phyloP scores from a whole-genome alignment of 2,329 filamentous ascomycete species.

The Epichloe aotearoae region DNA sequence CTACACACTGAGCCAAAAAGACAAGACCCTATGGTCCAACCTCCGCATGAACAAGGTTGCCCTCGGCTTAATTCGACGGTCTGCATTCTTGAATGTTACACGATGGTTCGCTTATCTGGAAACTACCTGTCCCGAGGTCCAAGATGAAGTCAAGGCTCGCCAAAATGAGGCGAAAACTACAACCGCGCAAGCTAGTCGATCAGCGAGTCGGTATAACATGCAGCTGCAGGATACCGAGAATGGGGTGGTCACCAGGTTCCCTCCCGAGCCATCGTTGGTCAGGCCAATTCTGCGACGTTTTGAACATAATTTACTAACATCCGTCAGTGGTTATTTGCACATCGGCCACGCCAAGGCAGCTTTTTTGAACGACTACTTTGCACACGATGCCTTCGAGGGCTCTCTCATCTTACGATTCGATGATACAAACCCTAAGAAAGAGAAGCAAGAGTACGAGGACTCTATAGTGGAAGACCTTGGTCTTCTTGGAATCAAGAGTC shows the following conservation, averaged over 20 bases:
- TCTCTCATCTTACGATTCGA: slow-evolving; percentile 78
- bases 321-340: slow-evolving; percentile 57
- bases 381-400: slow-evolving; percentile 77
- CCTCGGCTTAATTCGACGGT: background rate
- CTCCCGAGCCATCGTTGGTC: slow-evolving; percentile 60
- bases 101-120: background rate
- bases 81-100: background rate
- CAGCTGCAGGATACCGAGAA: slow-evolving; percentile 64
- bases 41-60: background rate
- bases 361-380: slow-evolving; percentile 81
- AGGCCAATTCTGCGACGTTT: too few relatives aligned
- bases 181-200: background rate
- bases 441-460: slow-evolving; percentile 85
- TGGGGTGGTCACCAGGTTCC: slow-evolving; percentile 73
- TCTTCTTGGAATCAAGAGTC: slow-evolving; percentile 72
- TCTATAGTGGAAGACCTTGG: slow-evolving; percentile 74
- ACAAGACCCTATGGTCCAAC: background rate
- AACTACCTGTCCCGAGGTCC: background rate
- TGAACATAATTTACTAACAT: background rate
- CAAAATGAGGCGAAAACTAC: background rate
- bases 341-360: slow-evolving; percentile 85
- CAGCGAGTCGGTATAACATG: slow-evolving; percentile 48
- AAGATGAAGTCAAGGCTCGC: background rate
- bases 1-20: background rate
- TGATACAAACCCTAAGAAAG: slow-evolving; percentile 85